Evolutionary conservation across 2,329 filamentous ascomycete species (phyloP).

Genomic region (Capronia coronata): DNA sequence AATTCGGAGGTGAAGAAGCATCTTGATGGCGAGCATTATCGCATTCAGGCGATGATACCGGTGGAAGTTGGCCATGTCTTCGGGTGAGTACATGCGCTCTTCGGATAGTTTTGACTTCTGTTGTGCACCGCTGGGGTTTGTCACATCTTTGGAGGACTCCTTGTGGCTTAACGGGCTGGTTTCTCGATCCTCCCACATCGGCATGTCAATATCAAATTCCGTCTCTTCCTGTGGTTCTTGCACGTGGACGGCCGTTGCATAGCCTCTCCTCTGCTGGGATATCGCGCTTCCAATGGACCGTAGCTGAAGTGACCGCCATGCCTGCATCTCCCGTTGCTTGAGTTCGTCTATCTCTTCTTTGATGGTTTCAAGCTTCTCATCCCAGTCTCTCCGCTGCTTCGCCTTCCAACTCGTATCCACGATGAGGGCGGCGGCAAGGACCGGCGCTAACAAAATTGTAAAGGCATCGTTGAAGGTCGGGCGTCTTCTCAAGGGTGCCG

Average conservation of each 20-base stretch:
- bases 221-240: constrained; percentile 4
- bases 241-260: constrained; percentile 14
- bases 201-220: constrained; percentile 9
- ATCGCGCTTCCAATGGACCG: constrained; percentile 12
- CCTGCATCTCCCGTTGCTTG: constrained; percentile 17
- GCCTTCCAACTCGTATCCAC: constrained; percentile 26
- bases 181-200: constrained; percentile 8
- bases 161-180: background rate
- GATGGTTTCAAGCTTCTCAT: constrained; percentile 20
- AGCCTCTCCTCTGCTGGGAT: constrained; percentile 17
- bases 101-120: background rate
- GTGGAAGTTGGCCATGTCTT: constrained; percentile 15
- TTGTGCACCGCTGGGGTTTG: background rate
- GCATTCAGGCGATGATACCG: constrained; percentile 22
- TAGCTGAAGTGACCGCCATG: constrained; percentile 17
- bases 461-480: constrained; percentile 26
- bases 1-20: constrained; percentile 22
- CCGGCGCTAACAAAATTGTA: constrained; percentile 22
- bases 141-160: background rate
- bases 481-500: constrained; percentile 17
- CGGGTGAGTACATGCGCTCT: constrained; percentile 8
- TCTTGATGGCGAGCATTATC: constrained; percentile 17
- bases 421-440: constrained; percentile 25
- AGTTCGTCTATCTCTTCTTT: constrained; percentile 22
- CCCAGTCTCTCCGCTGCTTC: constrained; percentile 26